A percentile compares a stretch with the other conserved stretches of the same genome.
Evolutionary conservation across 139 green algal species (phyloP).

Genomic region (Haematococcus sp.): DNA sequence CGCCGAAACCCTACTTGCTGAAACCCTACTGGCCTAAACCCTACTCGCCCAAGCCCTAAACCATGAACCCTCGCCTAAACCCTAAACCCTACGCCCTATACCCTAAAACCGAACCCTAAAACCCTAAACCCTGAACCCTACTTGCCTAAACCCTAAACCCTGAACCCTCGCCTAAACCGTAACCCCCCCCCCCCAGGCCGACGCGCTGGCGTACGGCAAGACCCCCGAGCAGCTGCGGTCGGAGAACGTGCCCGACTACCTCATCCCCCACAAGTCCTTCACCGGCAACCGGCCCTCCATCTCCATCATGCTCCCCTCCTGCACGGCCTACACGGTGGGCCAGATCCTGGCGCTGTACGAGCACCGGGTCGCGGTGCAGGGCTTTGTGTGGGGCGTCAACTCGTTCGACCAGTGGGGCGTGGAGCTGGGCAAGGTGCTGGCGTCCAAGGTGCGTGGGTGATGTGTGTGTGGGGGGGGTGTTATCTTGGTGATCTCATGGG

Average conservation of each 20-base stretch:
- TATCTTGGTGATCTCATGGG: no score
- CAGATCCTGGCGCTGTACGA: constrained; percentile 98
- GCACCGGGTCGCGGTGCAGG: constrained; percentile 91
- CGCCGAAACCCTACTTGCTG: no score
- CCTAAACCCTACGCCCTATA: no score
- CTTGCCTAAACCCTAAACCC: no score
- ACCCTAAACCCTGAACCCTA: no score
- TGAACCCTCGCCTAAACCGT: no score
- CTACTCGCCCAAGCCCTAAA: no score
- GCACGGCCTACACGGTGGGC: constrained; percentile 84
- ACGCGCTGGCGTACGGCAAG: constrained; percentile 97
- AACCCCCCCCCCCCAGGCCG: constrained; percentile 55
- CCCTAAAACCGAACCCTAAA: no score
- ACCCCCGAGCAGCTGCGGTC: constrained; percentile 73
- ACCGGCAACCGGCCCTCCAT: constrained; percentile 92
- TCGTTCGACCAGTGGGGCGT: constrained; percentile 99
- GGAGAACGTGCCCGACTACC: constrained; percentile 84
- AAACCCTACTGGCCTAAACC: no score
- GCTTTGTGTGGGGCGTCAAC: constrained; percentile 99
- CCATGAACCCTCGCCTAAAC: no score
- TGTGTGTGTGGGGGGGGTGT: no score
- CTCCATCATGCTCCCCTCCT: constrained; percentile 90
- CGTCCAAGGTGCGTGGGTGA: constrained; percentile 52
- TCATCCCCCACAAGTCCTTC: constrained; percentile 93
- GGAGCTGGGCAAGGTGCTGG: constrained; percentile 97